Conservation (phyloP, 1,284 basidiomycete genomes). For the Cryptococcus sp. region DNA sequence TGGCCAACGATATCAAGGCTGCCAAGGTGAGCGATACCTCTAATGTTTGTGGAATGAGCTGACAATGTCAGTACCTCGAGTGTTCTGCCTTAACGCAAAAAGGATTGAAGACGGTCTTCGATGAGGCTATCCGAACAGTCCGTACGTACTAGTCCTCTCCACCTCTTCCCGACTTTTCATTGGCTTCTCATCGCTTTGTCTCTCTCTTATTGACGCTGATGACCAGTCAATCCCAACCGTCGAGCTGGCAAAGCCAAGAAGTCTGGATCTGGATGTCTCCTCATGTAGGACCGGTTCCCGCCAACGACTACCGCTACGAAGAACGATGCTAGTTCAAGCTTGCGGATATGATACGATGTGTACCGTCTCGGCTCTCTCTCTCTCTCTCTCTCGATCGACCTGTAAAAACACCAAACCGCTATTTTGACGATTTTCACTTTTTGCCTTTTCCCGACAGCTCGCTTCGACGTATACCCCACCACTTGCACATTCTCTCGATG, state of each 20-base stretch:
- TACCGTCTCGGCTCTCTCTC: too few relatives aligned
- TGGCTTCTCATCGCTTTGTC: not conserved
- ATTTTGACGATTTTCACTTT: too few relatives aligned
- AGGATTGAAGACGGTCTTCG: slow-evolving; percentile 93
- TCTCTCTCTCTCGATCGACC: too few relatives aligned
- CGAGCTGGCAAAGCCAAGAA: slow-evolving; percentile 40
- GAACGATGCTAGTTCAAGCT: too few relatives aligned
- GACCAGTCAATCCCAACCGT: slow-evolving; percentile 41
- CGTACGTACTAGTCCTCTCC: slow-evolving; percentile 54
- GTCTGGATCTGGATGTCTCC: slow-evolving; percentile 25
- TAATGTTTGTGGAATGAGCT: not conserved
- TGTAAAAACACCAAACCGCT: too few relatives aligned
- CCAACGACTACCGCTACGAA: too few relatives aligned
- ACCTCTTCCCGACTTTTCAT: not conserved
- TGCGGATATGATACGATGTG: too few relatives aligned
- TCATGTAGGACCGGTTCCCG: slow-evolving; percentile 40
- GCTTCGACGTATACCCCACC: too few relatives aligned
- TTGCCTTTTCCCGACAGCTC: too few relatives aligned
- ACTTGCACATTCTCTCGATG: too few relatives aligned
- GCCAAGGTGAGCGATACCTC: slow-evolving; percentile 30
- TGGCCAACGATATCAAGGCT: slow-evolving; percentile 77
- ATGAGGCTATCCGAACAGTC: slow-evolving; percentile 78
- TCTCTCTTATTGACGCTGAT: not conserved
- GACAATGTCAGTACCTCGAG: slow-evolving; percentile 34
- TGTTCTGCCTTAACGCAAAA: slow-evolving; percentile 85